These are phyloP conservation scores for Clohesyomyces aquaticus DNA, from an alignment of 495 filamentous ascomycete genomes.

Conservation along the genomic window DNA sequence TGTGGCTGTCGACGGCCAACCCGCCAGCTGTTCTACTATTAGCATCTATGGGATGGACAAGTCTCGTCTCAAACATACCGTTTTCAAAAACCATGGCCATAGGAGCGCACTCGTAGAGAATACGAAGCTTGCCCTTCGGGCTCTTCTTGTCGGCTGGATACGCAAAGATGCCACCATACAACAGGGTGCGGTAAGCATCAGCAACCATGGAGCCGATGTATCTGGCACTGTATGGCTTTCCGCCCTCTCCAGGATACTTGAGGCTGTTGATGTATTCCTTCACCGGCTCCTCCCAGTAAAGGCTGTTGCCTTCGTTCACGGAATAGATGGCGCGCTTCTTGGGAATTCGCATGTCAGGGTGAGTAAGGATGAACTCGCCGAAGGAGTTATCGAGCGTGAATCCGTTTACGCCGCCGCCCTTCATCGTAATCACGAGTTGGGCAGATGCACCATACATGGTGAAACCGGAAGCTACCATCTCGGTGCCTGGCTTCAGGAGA, in stretches of 20 bases:
- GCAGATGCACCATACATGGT: constrained; percentile 99
- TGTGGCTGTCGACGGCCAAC: constrained; percentile 83
- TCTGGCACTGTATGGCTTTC: constrained; percentile 90
- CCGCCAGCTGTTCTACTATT: constrained; percentile 69
- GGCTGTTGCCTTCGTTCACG: constrained; percentile 95
- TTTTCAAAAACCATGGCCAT: constrained; percentile 99
- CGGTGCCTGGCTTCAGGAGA: constrained; percentile 82
- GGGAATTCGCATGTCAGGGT: constrained; percentile 91
- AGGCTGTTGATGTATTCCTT: constrained; percentile 86
- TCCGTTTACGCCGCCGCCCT: constrained; percentile 87
- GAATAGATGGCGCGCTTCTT: constrained; percentile 85
- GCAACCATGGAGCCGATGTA: constrained; percentile 99
- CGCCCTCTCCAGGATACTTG: constrained; percentile 73
- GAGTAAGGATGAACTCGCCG: constrained; percentile 97
- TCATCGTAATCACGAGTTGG: constrained; percentile 96
- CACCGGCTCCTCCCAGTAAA: constrained; percentile 91
- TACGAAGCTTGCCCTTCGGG: constrained; percentile 95
- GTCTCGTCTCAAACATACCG: constrained; percentile 59
- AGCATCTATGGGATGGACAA: constrained; percentile 6
- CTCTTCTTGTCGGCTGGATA: constrained; percentile 98
- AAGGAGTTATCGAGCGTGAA: constrained; percentile 96
- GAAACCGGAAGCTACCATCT: constrained; percentile 91
- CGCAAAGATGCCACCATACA: constrained; percentile 96
- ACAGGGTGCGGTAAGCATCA: constrained; percentile 91
- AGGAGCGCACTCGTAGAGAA: constrained; percentile 97